Conservation (phyloP, 495 filamentous ascomycete species). For the Friedmanniomyces simplex region DNA sequence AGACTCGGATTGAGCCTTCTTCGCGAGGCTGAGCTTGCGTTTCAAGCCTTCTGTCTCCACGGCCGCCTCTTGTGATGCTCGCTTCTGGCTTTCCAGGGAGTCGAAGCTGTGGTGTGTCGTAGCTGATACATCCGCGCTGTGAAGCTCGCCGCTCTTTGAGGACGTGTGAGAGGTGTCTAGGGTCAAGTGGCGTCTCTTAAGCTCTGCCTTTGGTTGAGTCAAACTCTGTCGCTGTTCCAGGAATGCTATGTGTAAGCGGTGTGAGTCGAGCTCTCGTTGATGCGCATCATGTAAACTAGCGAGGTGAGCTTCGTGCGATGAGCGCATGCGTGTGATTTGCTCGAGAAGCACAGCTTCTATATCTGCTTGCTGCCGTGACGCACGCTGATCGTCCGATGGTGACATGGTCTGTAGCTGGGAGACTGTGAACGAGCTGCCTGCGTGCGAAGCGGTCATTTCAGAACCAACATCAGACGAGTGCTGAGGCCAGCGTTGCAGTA, state of each 20-base stretch:
- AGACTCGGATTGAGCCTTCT: slow-evolving; percentile 2
- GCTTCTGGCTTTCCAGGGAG: slow-evolving; percentile 7
- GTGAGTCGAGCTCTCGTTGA: slow-evolving; percentile 24
- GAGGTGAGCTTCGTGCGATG: slow-evolving; percentile 29
- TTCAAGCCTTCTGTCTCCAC: slow-evolving; percentile 13
- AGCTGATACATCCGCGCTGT: slow-evolving; percentile 4
- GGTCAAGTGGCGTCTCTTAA: background rate
- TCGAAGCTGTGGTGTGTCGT: slow-evolving; percentile 2
- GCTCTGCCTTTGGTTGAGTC: background rate
- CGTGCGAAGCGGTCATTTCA: background rate
- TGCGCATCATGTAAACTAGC: slow-evolving; percentile 25
- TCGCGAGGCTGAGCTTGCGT: slow-evolving; percentile 10
- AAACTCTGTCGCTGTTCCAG: slow-evolving; percentile 23
- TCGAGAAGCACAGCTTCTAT: slow-evolving; percentile 10
- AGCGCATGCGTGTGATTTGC: slow-evolving; percentile 23
- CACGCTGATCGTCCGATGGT: background rate
- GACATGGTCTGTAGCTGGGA: slow-evolving; percentile 15
- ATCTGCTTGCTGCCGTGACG: slow-evolving; percentile 5
- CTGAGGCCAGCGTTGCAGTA: background rate
- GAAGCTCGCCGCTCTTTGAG: background rate
- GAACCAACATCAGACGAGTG: background rate
- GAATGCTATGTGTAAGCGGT: slow-evolving; percentile 23
- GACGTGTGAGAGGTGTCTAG: slow-evolving; percentile 2
- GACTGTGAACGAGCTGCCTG: slow-evolving; percentile 14
- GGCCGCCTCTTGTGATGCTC: slow-evolving; percentile 9